Base-by-base conservation (phyloP, 306 rosid species). In the Prunus fruticosa region DNA sequence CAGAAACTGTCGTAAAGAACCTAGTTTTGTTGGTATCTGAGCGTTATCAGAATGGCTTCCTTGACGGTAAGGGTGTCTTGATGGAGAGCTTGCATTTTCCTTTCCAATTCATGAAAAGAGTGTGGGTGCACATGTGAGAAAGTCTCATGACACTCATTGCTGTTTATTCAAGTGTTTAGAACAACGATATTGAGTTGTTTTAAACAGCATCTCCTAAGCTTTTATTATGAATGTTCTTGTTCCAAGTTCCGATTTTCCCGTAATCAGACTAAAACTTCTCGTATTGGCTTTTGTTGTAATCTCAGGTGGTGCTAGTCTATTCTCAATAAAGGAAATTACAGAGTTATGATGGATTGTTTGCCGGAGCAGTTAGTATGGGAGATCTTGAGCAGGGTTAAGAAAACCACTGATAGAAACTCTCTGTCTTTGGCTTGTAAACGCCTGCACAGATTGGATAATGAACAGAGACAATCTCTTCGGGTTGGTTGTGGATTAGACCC, bases 401-500 rank as follows among this genome's bases (percentile, higher is more conserved):
- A 81, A 84, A 76, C 86, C 34, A 73, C 67, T 18, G 96, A 94
- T 43, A 85, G 94, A 82, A 90, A 90, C 78, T 84, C 85, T 20
- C 62, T 86, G 74, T 88, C 97, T 32, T 64, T 91, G 25, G 71
- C 84, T 8, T 90, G 91, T 83, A 94, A 88, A 70, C 81, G 81
- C 54, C 82, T 91, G 76, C 79, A 86, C 9, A 16, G 61, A 32
- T 76, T 89, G 78, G 98, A 91, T 27, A 93, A 86, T 73, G 88
- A 86, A 50, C 93, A 93, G 66, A 87, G 97, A 78, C 52, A 84
- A 51, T 83, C 81, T 50, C 87, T 91, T 72, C 84, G 85, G 76
- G 85, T 91, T 71, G 98, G 98, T 18, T 94, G 94, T 68, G 97
- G 97, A 74, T 87, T 94, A 87, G 87, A 91, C 79, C 98, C 98